A percentile compares a stretch with the other conserved stretches of the same genome.
Conservation (phyloP, 2,329 filamentous ascomycete species). For the Penicillium hesseltinei region DNA sequence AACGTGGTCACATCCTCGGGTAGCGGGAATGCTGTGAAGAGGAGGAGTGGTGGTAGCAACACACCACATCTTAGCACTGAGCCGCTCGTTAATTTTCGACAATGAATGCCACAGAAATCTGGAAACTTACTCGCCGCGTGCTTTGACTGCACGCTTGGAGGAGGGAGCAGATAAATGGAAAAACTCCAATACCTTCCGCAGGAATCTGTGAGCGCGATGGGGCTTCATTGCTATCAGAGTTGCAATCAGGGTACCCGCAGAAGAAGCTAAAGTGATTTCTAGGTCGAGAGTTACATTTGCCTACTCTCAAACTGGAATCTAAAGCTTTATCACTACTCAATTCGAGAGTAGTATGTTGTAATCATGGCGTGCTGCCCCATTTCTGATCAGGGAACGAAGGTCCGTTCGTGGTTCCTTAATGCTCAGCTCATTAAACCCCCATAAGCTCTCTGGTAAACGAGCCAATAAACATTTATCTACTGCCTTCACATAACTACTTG, state of each 20-base stretch:
- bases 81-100: neutral
- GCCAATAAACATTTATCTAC: too few relatives aligned
- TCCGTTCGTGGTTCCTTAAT: neutral
- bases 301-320: neutral
- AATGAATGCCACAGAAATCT: neutral
- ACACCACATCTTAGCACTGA: slow-evolving; percentile 1
- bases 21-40: neutral
- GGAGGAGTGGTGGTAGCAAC: neutral
- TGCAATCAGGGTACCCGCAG: neutral
- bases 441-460: neutral
- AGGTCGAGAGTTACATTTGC: neutral
- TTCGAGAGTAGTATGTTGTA: neutral
- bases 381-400: neutral
- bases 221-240: slow-evolving; percentile 1
- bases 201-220: neutral
- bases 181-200: slow-evolving; percentile 11
- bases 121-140: neutral
- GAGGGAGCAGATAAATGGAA: slow-evolving; percentile 2
- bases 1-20: neutral
- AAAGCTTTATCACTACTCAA: neutral
- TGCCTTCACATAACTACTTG: too few relatives aligned
- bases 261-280: neutral
- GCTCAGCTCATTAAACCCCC: neutral
- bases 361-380: neutral
- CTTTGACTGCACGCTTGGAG: neutral